Percentiles rank a stretch among this genome's conserved stretches.
Conservation (phyloP, 768 basidiomycete species). For the Leucocoprinus sp. region DNA sequence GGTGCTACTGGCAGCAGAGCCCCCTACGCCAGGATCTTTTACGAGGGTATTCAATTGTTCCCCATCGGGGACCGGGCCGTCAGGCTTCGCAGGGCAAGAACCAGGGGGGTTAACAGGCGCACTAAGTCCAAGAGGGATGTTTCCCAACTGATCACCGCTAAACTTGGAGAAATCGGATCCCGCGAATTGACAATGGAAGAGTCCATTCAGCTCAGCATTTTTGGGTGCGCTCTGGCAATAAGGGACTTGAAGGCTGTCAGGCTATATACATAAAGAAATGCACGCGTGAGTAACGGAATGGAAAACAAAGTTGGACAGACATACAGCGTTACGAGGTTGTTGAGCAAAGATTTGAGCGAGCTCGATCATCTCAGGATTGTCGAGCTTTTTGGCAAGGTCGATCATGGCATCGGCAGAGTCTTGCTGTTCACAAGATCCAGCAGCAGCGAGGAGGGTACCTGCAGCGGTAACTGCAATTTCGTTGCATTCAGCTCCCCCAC, state of each 20-base stretch:
- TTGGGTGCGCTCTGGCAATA: constrained; percentile 43
- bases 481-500: constrained; percentile 52
- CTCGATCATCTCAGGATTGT: constrained; percentile 35
- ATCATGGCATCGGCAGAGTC: constrained; percentile 47
- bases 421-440: constrained; percentile 48
- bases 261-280: constrained; percentile 19
- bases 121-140: constrained; percentile 34
- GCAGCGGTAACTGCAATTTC: constrained; percentile 47
- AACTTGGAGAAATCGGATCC: constrained; percentile 34
- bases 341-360: constrained; percentile 41
- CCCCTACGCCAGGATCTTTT: constrained; percentile 26
- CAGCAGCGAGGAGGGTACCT: constrained; percentile 48
- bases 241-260: constrained; percentile 36
- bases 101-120: constrained; percentile 33
- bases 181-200: constrained; percentile 47
- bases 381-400: constrained; percentile 33
- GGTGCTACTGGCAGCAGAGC: background rate
- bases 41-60: constrained; percentile 32
- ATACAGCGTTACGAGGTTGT: constrained; percentile 43
- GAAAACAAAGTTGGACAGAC: constrained; percentile 15
- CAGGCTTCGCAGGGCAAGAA: constrained; percentile 36
- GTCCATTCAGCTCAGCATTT: constrained; percentile 39
- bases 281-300: constrained; percentile 7
- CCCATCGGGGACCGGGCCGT: constrained; percentile 38
- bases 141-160: constrained; percentile 34